These are phyloP conservation scores for Candida easanensis DNA, from an alignment of 805 yeast genomes.

Conservation along the genomic window DNA sequence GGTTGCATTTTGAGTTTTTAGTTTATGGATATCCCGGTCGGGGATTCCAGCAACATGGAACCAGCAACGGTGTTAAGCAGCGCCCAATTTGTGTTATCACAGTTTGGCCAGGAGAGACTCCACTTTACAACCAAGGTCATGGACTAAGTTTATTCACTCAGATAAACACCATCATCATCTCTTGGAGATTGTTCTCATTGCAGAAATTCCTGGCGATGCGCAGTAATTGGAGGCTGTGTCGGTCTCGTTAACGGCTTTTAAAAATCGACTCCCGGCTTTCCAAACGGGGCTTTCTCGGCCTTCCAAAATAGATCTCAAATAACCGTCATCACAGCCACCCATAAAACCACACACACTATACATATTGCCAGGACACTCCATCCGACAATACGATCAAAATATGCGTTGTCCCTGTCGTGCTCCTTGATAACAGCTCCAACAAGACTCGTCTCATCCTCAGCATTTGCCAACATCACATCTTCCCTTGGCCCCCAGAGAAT, in stretches of 20 bases:
- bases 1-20: too few relatives aligned
- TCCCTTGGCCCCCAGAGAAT: slow-evolving; percentile 16
- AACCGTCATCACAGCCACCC: slow-evolving; percentile 4
- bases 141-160: too few relatives aligned
- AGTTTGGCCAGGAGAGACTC: too few relatives aligned
- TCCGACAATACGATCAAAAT: slow-evolving; percentile 18
- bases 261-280: neutral
- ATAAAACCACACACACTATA: slow-evolving; percentile 5
- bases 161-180: too few relatives aligned
- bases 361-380: slow-evolving; percentile 20
- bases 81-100: too few relatives aligned
- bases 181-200: too few relatives aligned
- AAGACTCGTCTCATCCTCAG: slow-evolving; percentile 11
- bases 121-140: too few relatives aligned
- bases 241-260: too few relatives aligned
- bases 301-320: neutral
- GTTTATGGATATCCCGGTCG: neutral
- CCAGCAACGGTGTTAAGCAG: too few relatives aligned
- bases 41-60: too few relatives aligned
- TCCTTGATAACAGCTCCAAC: slow-evolving; percentile 13
- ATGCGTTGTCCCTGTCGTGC: slow-evolving; percentile 9
- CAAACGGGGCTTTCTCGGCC: neutral
- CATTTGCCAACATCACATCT: slow-evolving; percentile 8
- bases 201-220: too few relatives aligned
- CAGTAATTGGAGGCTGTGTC: too few relatives aligned